These are phyloP conservation scores for Pelargonium australe DNA, from an alignment of 441 rosid species.

Conservation along the genomic window DNA sequence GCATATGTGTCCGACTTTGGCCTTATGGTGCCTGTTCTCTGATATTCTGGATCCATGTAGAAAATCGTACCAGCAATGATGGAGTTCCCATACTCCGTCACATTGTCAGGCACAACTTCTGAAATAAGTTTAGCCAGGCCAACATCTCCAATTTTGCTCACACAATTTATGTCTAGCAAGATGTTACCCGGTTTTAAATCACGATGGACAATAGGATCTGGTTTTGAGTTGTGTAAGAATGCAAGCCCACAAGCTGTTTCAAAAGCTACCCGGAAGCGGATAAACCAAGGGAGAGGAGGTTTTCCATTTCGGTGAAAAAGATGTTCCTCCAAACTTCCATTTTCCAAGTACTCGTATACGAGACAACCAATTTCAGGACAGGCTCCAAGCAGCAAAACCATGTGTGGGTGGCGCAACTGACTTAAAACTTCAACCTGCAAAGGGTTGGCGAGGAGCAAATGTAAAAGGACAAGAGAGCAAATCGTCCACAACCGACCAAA, in stretches of 20 bases:
- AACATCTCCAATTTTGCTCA: constrained; percentile 80
- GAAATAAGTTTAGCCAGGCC: constrained; percentile 71
- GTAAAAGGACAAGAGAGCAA: background rate
- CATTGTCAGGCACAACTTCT: constrained; percentile 60
- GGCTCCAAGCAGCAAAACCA: constrained; percentile 83
- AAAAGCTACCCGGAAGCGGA: constrained; percentile 56
- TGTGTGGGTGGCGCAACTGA: constrained; percentile 68
- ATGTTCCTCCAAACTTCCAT: constrained; percentile 74
- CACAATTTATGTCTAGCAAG: constrained; percentile 61
- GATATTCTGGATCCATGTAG: constrained; percentile 90
- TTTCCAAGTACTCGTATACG: constrained; percentile 81
- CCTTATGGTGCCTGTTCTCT: constrained; percentile 73
- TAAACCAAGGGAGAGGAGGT: constrained; percentile 76
- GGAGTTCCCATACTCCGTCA: constrained; percentile 60
- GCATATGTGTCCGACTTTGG: constrained; percentile 85
- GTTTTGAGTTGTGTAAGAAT: constrained; percentile 87
- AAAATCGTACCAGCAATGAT: constrained; percentile 64
- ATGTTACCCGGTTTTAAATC: constrained; percentile 79
- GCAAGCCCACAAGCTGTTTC: constrained; percentile 85
- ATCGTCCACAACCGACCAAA: background rate
- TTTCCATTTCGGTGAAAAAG: constrained; percentile 48
- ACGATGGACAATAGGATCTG: constrained; percentile 85
- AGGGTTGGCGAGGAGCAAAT: background rate
- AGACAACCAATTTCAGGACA: constrained; percentile 82
- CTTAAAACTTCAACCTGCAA: constrained; percentile 78